Evolutionary conservation across 177 flowering plant species (phyloP).

Genomic region (Vitis hybrid): DNA sequence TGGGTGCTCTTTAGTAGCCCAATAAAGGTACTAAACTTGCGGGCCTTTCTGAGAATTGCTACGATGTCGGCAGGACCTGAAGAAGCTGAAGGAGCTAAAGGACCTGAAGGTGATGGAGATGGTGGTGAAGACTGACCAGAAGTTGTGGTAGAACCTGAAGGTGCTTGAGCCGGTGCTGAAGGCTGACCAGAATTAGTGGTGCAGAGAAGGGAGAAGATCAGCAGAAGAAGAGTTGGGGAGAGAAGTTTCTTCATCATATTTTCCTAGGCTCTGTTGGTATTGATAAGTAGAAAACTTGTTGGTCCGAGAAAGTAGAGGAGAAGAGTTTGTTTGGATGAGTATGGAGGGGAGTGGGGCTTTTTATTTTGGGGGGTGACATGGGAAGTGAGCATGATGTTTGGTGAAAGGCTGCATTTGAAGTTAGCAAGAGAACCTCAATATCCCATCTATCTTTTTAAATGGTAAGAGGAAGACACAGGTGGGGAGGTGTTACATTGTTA

Average conservation of each 20-base stretch:
- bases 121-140: no score
- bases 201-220: no score
- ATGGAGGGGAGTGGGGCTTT: constrained; percentile 8
- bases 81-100: no score
- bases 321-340: neutral
- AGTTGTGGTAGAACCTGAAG: no score
- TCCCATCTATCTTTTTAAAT: constrained; percentile 9
- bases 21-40: no score
- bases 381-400: neutral
- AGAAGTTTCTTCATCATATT: constrained; percentile 10
- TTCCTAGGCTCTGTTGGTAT: neutral
- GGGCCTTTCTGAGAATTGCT: no score
- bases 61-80: no score
- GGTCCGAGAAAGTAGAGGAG: neutral
- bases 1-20: no score
- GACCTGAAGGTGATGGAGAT: no score
- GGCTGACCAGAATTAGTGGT: no score
- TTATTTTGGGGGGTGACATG: constrained; percentile 3
- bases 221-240: neutral
- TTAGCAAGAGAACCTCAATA: constrained; percentile 9
- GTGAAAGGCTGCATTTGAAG: constrained; percentile 6
- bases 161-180: no score
- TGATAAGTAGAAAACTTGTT: neutral
- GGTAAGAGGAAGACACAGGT: neutral
- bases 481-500: no score